Evolutionary conservation across 257 asterid species (phyloP).

Genomic region (Solanum neorickii): DNA sequence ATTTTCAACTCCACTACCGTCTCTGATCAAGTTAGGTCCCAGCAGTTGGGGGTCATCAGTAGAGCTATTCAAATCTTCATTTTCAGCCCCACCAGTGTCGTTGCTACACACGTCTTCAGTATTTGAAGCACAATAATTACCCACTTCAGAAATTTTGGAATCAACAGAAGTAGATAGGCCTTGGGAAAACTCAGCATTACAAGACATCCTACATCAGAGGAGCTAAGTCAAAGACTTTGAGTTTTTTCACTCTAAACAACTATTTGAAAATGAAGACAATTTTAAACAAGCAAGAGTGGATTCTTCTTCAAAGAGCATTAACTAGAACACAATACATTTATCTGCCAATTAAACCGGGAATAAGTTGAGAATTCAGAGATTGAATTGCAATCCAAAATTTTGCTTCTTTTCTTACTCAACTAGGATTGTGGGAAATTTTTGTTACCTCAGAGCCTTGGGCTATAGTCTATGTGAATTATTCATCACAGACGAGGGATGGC

Average conservation of each 20-base stretch:
- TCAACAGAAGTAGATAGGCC: slow-evolving; percentile 13
- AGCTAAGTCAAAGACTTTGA: not conserved
- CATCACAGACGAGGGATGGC: not conserved
- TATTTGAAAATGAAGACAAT: not conserved
- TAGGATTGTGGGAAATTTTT: not conserved
- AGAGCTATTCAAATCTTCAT: slow-evolving; percentile 19
- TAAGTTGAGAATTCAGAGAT: not conserved
- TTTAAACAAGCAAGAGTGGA: not conserved
- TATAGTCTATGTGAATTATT: not conserved
- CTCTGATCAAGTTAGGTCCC: slow-evolving; percentile 12
- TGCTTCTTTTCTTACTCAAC: not conserved
- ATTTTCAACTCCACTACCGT: slow-evolving; percentile 11
- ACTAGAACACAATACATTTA: not conserved
- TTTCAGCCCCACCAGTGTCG: slow-evolving; percentile 11
- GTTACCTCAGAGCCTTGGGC: not conserved
- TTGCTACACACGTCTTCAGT: slow-evolving; percentile 12
- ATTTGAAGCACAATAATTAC: slow-evolving; percentile 10
- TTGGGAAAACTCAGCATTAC: slow-evolving; percentile 7
- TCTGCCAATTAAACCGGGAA: not conserved
- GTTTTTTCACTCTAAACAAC: not conserved
- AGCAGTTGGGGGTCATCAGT: slow-evolving; percentile 9
- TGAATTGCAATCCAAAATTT: not conserved
- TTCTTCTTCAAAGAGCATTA: not conserved
- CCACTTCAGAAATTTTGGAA: slow-evolving; percentile 23
- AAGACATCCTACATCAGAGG: not conserved